A percentile compares a stretch with the other conserved stretches of the same genome.
phyloP scores from a whole-genome alignment of 495 filamentous ascomycete genomes.

The Neurospora tetrasperma region DNA sequence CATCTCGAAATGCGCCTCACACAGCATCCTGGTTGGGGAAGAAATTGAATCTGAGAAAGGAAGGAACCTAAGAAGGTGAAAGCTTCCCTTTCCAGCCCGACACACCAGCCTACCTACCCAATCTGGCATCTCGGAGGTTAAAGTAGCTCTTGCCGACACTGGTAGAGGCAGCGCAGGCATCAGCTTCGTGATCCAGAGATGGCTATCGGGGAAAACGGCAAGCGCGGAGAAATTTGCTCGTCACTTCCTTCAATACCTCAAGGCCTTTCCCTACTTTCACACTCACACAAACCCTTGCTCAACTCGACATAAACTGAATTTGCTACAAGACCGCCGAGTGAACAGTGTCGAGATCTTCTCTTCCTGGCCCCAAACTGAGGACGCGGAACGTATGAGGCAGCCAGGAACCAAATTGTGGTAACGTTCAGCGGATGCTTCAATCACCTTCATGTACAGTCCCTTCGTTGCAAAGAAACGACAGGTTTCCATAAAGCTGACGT shows the following conservation, averaged over 20 bases:
- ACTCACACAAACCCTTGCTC: background rate
- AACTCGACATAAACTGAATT: background rate
- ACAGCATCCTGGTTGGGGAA: background rate
- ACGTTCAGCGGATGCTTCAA: background rate
- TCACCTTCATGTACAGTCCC: background rate
- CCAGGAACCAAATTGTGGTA: background rate
- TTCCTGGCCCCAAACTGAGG: background rate
- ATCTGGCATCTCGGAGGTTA: background rate
- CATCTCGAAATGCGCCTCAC: background rate
- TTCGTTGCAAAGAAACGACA: background rate
- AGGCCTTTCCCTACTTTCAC: background rate
- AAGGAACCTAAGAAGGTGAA: background rate
- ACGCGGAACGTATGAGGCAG: background rate
- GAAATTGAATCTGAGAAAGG: background rate
- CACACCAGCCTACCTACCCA: background rate
- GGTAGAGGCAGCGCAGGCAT: background rate
- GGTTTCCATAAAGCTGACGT: background rate
- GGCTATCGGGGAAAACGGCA: background rate
- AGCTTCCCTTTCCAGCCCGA: background rate
- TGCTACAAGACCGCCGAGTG: background rate
- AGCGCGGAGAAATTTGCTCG: background rate
- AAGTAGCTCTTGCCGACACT: background rate
- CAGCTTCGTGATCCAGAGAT: background rate
- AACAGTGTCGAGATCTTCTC: background rate
- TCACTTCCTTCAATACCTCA: background rate